phyloP scores from a whole-genome alignment of 225 moss, liverwort and hornwort species.

The Straminergon stramineum region DNA sequence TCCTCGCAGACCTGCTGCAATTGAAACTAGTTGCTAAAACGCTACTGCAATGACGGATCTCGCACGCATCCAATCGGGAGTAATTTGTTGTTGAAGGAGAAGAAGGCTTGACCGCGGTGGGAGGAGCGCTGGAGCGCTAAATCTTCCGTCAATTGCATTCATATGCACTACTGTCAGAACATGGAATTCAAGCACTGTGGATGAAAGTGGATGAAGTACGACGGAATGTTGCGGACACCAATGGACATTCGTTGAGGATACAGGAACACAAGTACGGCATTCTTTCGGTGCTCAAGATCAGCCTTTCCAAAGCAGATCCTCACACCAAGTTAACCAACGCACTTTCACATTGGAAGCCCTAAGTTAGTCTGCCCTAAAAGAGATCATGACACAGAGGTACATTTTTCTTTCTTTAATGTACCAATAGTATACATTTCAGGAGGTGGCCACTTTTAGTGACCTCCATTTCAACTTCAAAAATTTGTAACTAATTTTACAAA shows the following conservation, averaged over 20 bases:
- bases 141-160: neutral
- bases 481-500: too few relatives aligned
- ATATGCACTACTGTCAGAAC: too few relatives aligned
- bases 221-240: neutral
- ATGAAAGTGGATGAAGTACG: neutral
- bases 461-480: too few relatives aligned
- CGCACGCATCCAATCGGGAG: neutral
- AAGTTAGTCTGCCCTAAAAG: too few relatives aligned
- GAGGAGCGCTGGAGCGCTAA: neutral
- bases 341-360: neutral
- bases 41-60: neutral
- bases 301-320: neutral
- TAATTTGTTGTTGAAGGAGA: neutral
- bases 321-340: neutral
- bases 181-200: neutral
- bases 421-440: too few relatives aligned
- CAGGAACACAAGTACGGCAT: neutral
- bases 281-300: too few relatives aligned
- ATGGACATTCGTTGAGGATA: neutral
- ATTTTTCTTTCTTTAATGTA: too few relatives aligned
- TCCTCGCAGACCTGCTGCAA: neutral
- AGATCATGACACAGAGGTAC: too few relatives aligned
- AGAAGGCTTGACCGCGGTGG: neutral
- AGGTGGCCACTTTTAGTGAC: too few relatives aligned
- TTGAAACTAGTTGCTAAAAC: neutral